These are phyloP conservation scores for Pisolithus microcarpus DNA, from an alignment of 768 basidiomycete species.

Conservation along the genomic window DNA sequence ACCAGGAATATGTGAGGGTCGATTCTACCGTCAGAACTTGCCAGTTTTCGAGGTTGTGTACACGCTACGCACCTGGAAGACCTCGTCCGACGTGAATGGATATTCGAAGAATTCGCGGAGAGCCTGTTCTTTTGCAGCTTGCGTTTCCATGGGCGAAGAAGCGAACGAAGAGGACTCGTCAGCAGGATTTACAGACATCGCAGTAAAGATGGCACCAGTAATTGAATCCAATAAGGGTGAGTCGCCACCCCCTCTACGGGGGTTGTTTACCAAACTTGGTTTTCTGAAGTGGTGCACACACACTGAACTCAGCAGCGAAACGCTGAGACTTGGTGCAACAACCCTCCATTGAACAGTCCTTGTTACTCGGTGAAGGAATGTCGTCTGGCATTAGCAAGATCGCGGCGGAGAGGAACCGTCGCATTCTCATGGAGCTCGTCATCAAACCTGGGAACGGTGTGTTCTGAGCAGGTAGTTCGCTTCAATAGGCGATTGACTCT, in stretches of 20 bases:
- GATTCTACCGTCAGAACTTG: no score
- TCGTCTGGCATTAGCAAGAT: slow-evolving; percentile 44
- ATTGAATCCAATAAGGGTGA: no score
- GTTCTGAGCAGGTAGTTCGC: neutral
- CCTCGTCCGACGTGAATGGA: slow-evolving; percentile 50
- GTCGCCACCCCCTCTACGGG: no score
- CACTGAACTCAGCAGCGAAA: no score
- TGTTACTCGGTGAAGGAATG: slow-evolving; percentile 12
- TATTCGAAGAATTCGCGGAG: slow-evolving; percentile 33
- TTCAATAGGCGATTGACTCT: neutral
- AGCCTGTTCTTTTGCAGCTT: slow-evolving; percentile 13
- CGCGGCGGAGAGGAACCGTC: slow-evolving; percentile 57
- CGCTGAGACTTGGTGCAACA: no score
- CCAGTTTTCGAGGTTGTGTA: no score
- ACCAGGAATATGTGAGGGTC: no score
- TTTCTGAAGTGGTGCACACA: no score
- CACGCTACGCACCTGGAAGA: slow-evolving; percentile 44
- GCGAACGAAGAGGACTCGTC: neutral
- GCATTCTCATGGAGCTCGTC: slow-evolving; percentile 60
- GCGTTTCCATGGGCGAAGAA: slow-evolving; percentile 7
- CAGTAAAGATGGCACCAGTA: no score
- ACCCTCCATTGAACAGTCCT: neutral
- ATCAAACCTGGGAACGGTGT: slow-evolving; percentile 74
- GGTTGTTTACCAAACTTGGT: no score
- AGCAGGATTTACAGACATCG: no score